Base-by-base conservation (phyloP, 352 stramenopile genomes). In the Hyaloperonospora brassicae region DNA sequence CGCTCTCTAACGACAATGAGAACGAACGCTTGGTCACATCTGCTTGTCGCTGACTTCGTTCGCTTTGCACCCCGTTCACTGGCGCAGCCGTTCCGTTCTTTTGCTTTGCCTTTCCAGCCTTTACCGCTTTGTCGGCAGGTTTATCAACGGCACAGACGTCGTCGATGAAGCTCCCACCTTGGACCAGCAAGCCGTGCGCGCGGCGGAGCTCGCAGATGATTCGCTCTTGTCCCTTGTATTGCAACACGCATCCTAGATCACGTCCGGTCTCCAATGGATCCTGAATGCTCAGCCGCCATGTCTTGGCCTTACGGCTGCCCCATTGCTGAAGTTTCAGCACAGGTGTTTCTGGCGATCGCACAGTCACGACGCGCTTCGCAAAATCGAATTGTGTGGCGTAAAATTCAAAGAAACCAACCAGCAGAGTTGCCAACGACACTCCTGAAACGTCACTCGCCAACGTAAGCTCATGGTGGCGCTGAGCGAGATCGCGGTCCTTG, bases 301-400 rank as follows among this genome's bases (percentile, higher is more conserved):
- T 64, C 35, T 85, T 84, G 24, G 75, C 55, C 40, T 86, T 85
- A 23, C 59, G 64, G 1, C 38, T 47, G 1, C 66, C 64, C 79
- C 79, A 89, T 39, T 70, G 63, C 0, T 35, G 31, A 36, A 57
- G 21, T 66, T 91, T 91, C 3, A 62, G 39, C 17, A 43, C 36
- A 1, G 39, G 46, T 5, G 50, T 72, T 59, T 72, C 62, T 2
- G 81, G 78, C 2, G 65, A 46, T 23, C 95, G 84, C n/a, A 98
- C 74, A 13, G 80, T 94, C 21, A 99, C 81, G 2, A 98, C 93
- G 52, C 84, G 57, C n/a, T 86, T 70, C 21, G 89, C 86, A 70
- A 96, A 98, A 66, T 99, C 94, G 58, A 99, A 98, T 36, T 96
- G 67, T n/a, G 84, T 94, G 2, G 89, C 84, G 73, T 97, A 99